Evolutionary conservation across 768 basidiomycete genomes (phyloP).

Genomic region (Lactifluus volemus): DNA sequence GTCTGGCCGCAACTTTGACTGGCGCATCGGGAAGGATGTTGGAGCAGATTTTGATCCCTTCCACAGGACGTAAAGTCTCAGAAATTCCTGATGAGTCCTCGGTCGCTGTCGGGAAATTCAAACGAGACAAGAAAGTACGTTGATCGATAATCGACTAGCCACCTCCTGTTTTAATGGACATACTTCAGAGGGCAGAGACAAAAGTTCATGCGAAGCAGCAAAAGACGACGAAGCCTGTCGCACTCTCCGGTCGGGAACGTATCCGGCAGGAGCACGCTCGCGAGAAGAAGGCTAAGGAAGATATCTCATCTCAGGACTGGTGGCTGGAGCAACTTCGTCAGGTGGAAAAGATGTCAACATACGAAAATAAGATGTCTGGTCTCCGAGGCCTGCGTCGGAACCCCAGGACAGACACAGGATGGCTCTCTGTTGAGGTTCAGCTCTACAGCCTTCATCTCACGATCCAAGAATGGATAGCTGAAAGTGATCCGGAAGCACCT

Average conservation of each 20-base stretch:
- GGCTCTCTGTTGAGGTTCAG: slow-evolving; percentile 41
- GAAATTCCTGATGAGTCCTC: background rate
- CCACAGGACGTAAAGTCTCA: slow-evolving; percentile 26
- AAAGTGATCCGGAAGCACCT: slow-evolving; percentile 31
- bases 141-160: background rate
- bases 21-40: slow-evolving; percentile 50
- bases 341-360: slow-evolving; percentile 28
- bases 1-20: slow-evolving; percentile 53
- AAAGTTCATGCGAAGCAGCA: slow-evolving; percentile 16
- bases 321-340: slow-evolving; percentile 41
- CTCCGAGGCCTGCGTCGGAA: slow-evolving; percentile 38
- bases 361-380: slow-evolving; percentile 26
- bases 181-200: background rate
- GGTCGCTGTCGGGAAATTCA: background rate
- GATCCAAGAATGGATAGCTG: slow-evolving; percentile 44
- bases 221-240: slow-evolving; percentile 25
- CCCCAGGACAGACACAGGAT: slow-evolving; percentile 33
- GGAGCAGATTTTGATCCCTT: slow-evolving; percentile 44
- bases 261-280: slow-evolving; percentile 38
- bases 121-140: background rate
- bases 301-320: slow-evolving; percentile 31
- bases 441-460: slow-evolving; percentile 47
- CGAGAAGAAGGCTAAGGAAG: slow-evolving; percentile 30
- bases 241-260: slow-evolving; percentile 31
- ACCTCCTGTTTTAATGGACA: background rate